Conservation (phyloP, 345 rosid species). For the Erucastrum elatum region DNA sequence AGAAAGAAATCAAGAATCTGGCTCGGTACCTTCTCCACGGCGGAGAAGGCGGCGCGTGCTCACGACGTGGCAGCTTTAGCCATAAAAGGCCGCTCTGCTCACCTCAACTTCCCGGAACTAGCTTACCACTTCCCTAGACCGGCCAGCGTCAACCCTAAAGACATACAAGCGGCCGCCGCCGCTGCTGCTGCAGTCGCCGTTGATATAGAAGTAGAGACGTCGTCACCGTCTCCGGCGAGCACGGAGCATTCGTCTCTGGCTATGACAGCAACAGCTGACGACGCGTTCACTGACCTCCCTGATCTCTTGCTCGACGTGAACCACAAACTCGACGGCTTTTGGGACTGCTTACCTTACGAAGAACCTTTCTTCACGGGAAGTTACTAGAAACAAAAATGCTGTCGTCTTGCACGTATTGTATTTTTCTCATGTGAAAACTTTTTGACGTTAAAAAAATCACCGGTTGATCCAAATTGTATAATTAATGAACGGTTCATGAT, state of each 20-base stretch:
- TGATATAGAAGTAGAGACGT: slow-evolving; percentile 29
- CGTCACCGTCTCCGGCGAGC: slow-evolving; percentile 15
- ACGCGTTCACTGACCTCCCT: slow-evolving; percentile 67
- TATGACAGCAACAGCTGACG: slow-evolving; percentile 41
- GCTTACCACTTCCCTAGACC: slow-evolving; percentile 76
- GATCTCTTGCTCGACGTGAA: slow-evolving; percentile 52
- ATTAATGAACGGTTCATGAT: neutral
- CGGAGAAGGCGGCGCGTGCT: slow-evolving; percentile 98
- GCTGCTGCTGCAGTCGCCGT: slow-evolving; percentile 48
- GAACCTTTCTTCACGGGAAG: slow-evolving; percentile 35
- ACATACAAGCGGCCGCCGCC: slow-evolving; percentile 87
- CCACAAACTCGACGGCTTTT: slow-evolving; percentile 46
- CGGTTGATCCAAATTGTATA: slow-evolving; percentile 21
- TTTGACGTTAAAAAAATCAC: slow-evolving; percentile 20
- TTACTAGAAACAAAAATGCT: slow-evolving; percentile 19
- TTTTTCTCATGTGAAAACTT: slow-evolving; percentile 2
- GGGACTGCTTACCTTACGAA: slow-evolving; percentile 38
- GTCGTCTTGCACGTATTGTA: slow-evolving; percentile 25
- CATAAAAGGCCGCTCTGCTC: slow-evolving; percentile 80
- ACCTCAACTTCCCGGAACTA: slow-evolving; percentile 91
- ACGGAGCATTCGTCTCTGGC: slow-evolving; percentile 32
- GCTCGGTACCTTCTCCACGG: slow-evolving; percentile 87
- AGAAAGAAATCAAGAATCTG: slow-evolving; percentile 93
- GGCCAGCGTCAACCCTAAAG: slow-evolving; percentile 63
- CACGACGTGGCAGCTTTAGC: slow-evolving; percentile 92